Percentiles rank a stretch among this genome's conserved stretches.
These are phyloP conservation scores for Trichoderma gracile DNA, from an alignment of 2,329 filamentous ascomycete genomes.

Conservation along the genomic window DNA sequence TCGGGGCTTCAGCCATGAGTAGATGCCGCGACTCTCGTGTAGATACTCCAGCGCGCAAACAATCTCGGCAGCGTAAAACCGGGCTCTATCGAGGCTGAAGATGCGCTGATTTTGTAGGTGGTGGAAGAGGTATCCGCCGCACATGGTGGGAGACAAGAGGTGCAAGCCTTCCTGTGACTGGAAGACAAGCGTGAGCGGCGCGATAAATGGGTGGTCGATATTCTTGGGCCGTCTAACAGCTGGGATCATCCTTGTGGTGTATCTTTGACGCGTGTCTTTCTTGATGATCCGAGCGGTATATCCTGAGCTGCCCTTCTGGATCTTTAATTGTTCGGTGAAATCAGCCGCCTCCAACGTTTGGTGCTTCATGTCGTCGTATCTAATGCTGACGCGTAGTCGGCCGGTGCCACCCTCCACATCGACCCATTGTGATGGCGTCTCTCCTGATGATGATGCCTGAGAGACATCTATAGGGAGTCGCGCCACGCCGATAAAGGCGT, in stretches of 20 bases:
- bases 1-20: slow-evolving; percentile 64
- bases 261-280: slow-evolving; percentile 2
- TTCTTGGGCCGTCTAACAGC: not conserved
- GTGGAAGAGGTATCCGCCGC: slow-evolving; percentile 86
- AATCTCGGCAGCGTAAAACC: slow-evolving; percentile 90
- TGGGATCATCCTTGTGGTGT: not conserved
- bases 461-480: not conserved
- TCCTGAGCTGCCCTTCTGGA: not conserved
- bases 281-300: not conserved
- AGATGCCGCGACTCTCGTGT: slow-evolving; percentile 90
- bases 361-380: not conserved
- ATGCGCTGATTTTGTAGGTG: slow-evolving; percentile 85
- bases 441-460: not conserved
- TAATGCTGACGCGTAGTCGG: not conserved
- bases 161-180: not conserved
- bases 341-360: not conserved
- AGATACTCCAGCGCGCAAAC: slow-evolving; percentile 84
- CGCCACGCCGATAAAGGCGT: not conserved
- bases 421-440: not conserved
- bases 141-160: slow-evolving; percentile 84
- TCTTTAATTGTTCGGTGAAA: not conserved
- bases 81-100: slow-evolving; percentile 84
- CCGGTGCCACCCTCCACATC: slow-evolving; percentile 6
- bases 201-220: slow-evolving; percentile 89
- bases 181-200: slow-evolving; percentile 61